Conservation (phyloP, 495 filamentous ascomycete genomes). For the Platismatia glauca region DNA sequence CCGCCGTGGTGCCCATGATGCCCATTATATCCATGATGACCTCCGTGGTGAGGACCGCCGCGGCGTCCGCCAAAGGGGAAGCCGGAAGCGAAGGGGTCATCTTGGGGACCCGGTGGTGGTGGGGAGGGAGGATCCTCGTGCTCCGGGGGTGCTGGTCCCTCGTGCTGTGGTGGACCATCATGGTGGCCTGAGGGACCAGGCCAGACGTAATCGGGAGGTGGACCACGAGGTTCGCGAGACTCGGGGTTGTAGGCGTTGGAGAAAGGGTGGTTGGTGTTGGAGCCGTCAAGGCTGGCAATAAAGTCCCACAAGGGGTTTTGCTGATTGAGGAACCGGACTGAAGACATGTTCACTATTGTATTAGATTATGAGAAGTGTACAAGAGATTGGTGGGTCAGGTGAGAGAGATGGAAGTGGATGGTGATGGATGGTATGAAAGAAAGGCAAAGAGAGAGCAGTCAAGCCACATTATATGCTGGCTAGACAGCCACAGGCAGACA, state of each 20-base stretch:
- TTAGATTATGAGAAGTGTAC: not conserved
- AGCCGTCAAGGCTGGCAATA: constrained; percentile 27
- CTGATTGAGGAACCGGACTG: constrained; percentile 33
- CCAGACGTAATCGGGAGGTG: constrained; percentile 9
- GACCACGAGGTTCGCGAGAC: constrained; percentile 15
- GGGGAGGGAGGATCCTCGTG: constrained; percentile 22
- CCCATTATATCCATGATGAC: too few species aligned
- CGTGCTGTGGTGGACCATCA: not conserved
- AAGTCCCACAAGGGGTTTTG: constrained; percentile 32
- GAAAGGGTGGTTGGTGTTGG: constrained; percentile 31
- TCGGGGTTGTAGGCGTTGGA: constrained; percentile 28
- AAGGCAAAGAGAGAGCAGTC: constrained; percentile 8
- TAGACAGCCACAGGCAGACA: constrained; percentile 22
- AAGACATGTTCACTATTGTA: constrained; percentile 12
- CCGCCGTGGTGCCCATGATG: constrained; percentile 11
- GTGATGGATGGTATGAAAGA: constrained; percentile 9
- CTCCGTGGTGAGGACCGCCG: constrained; percentile 19
- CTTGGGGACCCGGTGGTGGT: constrained; percentile 15
- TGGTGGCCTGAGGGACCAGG: not conserved
- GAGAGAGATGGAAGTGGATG: constrained; percentile 1
- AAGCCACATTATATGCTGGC: constrained; percentile 23
- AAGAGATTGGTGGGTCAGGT: not conserved
- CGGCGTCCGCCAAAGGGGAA: constrained; percentile 17
- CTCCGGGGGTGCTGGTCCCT: constrained; percentile 8
- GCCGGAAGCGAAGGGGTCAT: constrained; percentile 24